Evolutionary conservation across 176 grass and related monocot species (phyloP).

Genomic region (Triticum monococcum): DNA sequence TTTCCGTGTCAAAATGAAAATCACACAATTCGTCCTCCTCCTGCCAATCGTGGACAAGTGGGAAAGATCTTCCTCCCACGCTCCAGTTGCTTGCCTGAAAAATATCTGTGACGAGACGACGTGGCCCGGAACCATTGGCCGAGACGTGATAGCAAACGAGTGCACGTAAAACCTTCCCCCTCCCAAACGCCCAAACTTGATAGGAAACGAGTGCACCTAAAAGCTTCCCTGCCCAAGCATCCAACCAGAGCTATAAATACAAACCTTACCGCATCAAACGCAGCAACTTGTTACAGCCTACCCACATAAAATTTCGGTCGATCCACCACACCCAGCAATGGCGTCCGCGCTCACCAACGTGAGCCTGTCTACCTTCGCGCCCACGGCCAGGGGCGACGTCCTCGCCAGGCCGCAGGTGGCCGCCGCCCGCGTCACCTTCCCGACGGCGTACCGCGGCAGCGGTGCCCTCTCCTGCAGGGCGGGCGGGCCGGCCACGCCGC

Average conservation of each 20-base stretch:
- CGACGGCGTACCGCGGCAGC: background rate
- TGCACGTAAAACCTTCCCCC: background rate
- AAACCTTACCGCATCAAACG: background rate
- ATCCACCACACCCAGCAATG: conserved; percentile 26
- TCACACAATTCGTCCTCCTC: background rate
- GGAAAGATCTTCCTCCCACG: conserved; percentile 19
- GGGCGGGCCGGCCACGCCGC: conserved; percentile 58
- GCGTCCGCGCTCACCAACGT: conserved; percentile 50
- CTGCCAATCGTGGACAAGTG: background rate
- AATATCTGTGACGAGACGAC: conserved; percentile 25
- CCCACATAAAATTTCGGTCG: background rate
- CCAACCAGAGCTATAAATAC: conserved; percentile 16
- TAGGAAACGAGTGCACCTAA: conserved; percentile 49
- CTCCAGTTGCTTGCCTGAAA: background rate
- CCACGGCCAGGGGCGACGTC: conserved; percentile 12
- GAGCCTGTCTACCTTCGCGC: conserved; percentile 37
- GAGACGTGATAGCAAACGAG: conserved; percentile 47
- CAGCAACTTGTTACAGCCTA: background rate
- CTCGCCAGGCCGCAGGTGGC: conserved; percentile 22
- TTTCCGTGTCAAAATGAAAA: background rate
- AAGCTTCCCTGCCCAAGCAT: background rate
- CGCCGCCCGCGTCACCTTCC: conserved; percentile 14
- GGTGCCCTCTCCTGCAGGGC: conserved; percentile 35
- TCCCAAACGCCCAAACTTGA: background rate
- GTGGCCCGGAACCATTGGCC: conserved; percentile 28